Evolutionary conservation across 2,329 filamentous ascomycete species (phyloP).

Genomic region (Fusarium stilboides): DNA sequence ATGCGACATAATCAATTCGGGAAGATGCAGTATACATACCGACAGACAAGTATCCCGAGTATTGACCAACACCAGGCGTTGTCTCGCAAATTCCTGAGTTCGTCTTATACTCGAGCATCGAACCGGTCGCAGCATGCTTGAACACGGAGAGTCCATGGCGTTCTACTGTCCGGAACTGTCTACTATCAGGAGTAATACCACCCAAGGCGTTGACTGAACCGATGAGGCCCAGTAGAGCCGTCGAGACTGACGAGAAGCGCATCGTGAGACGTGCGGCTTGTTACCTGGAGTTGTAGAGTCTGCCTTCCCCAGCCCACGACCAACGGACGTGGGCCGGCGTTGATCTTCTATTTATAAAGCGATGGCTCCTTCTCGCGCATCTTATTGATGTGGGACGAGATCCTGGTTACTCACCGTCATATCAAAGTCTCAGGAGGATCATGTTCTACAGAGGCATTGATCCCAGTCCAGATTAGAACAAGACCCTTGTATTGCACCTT

Average conservation of each 20-base stretch:
- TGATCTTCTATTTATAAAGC: constrained; percentile 26
- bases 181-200: constrained; percentile 39
- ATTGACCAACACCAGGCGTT: constrained; percentile 72
- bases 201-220: constrained; percentile 34
- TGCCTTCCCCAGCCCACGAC: not conserved
- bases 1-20: too few species aligned
- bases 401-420: constrained; percentile 35
- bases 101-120: constrained; percentile 46
- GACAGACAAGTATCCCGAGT: constrained; percentile 75
- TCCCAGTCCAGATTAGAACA: constrained; percentile 4
- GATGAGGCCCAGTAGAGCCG: constrained; percentile 37
- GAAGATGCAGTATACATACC: constrained; percentile 54
- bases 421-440: constrained; percentile 26
- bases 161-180: constrained; percentile 36
- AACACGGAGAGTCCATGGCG: constrained; percentile 33
- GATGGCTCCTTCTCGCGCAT: not conserved
- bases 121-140: constrained; percentile 38
- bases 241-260: constrained; percentile 40
- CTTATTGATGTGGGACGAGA: constrained; percentile 33
- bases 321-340: not conserved
- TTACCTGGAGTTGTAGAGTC: constrained; percentile 2
- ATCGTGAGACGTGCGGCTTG: constrained; percentile 17
- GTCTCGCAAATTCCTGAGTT: constrained; percentile 68
- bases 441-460: constrained; percentile 29
- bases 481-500: constrained; percentile 7